These are phyloP conservation scores for Fusarium sp. DNA, from an alignment of 2,329 filamentous ascomycete species.

Conservation along the genomic window DNA sequence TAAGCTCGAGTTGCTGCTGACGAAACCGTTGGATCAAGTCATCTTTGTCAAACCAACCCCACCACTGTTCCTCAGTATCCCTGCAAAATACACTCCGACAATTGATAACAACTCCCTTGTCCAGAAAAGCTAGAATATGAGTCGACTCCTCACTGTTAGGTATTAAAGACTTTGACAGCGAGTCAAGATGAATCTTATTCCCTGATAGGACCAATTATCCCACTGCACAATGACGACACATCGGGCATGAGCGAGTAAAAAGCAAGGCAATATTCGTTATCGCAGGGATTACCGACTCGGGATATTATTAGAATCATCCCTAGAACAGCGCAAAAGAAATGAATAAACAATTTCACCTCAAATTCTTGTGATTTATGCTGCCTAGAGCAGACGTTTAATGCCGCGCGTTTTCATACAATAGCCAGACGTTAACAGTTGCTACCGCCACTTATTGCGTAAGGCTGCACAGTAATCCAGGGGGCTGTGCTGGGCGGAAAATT, in stretches of 20 bases:
- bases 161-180: constrained; percentile 10
- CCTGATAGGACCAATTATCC: constrained; percentile 19
- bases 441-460: constrained; percentile 43
- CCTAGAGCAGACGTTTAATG: constrained; percentile 21
- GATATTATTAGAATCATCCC: background rate
- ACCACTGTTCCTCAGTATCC: constrained; percentile 11
- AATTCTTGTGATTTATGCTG: background rate
- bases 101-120: constrained; percentile 3
- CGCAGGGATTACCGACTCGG: constrained; percentile 1
- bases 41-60: background rate
- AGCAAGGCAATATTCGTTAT: constrained; percentile 22
- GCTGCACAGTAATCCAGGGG: constrained; percentile 45
- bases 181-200: constrained; percentile 22
- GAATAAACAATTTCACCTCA: background rate
- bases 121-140: constrained; percentile 7
- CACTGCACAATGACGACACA: constrained; percentile 47
- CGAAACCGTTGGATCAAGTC: background rate
- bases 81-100: constrained; percentile 3
- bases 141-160: constrained; percentile 32
- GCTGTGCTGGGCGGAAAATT: constrained; percentile 52
- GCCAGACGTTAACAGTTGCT: constrained; percentile 11
- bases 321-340: background rate
- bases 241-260: constrained; percentile 14
- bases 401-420: constrained; percentile 28
- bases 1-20: background rate